Base-by-base conservation (phyloP, 139 green algal species). In the Closterium sp. region DNA sequence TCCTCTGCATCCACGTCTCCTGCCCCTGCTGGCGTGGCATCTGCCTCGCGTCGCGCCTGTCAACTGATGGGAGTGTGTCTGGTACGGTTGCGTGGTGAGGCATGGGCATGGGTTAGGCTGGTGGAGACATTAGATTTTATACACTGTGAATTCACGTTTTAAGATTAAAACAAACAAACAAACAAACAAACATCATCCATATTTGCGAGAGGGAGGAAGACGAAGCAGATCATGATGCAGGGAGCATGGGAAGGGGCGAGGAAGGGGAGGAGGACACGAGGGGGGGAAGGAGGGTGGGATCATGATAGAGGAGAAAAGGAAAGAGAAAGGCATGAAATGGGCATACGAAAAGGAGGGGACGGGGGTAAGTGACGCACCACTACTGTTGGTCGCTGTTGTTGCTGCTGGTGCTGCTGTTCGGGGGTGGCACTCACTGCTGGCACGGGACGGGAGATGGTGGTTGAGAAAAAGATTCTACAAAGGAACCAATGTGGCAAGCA, bases 1-100 rank as follows among this genome's bases (percentile, higher is more conserved):
- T 50, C 38, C 38, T 50, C 38, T 24, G n/a, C 31, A 10, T 11
- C 89, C 10, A 31, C 21, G 24, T 62, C 50, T 2, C 45, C 32
- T 21, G 62, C 89, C 89, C 4, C 24, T 13, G 45, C 50, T 21
- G 62, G n/a, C 79, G 50, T 13, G 89, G 89, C 89, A 92, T 32
- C 85, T 92, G 62, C 45, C 89, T 70, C 22, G 89, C 70, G 10
- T 17, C n/a, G n/a, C n/a, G n/a, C n/a, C n/a, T n/a, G 89, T 89
- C 70, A 38, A 9, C 89, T 85, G 84, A 27, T 79, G 62, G 62
- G n/a, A n/a, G 62, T 50, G 38, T 50, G 62, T 13, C 13, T 24
- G 62, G 62, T n/a, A n/a, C n/a, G 62, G 62, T 79, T 79, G 19
- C 17, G 62, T 79, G 62, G 62, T 79, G 62, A 9, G 38, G 7